Evolutionary conservation across 1,284 basidiomycete genomes (phyloP).

Genomic region (Chondrostereum purpureum): DNA sequence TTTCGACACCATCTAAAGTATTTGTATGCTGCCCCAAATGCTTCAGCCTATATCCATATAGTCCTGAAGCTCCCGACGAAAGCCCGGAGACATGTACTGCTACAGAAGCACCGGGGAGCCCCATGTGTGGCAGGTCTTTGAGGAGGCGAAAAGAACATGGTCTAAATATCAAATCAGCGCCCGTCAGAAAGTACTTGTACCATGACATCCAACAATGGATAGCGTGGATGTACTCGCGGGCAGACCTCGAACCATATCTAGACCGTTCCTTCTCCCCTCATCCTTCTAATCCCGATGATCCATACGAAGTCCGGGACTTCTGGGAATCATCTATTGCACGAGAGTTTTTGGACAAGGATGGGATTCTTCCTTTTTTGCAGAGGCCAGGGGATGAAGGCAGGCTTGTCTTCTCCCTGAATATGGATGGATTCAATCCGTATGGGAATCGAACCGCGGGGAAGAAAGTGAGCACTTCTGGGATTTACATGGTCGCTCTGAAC

Average conservation of each 20-base stretch:
- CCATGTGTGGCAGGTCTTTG: too few species aligned
- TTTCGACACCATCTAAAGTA: too few species aligned
- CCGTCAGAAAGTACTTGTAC: neutral
- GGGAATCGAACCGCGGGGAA: constrained; percentile 24
- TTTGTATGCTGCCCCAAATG: too few species aligned
- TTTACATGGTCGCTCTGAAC: constrained; percentile 26
- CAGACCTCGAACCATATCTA: neutral
- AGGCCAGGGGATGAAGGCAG: constrained; percentile 11
- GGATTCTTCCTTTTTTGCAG: neutral
- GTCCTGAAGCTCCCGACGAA: too few species aligned
- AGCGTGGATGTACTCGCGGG: too few species aligned
- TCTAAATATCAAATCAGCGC: too few species aligned
- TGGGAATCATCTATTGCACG: neutral
- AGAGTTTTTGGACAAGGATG: neutral
- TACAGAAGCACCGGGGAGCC: too few species aligned
- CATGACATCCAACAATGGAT: neutral
- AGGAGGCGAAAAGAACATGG: too few species aligned
- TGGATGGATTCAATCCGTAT: constrained; percentile 34
- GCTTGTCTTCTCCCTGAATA: constrained; percentile 22
- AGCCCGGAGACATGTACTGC: too few species aligned
- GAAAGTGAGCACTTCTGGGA: constrained; percentile 23
- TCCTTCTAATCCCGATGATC: neutral
- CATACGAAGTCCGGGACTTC: neutral
- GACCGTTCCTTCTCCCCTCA: neutral
- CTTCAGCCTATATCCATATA: too few species aligned